These are phyloP conservation scores for Theileria equi DNA, from an alignment of 169 alveolate genomes.

Conservation along the genomic window DNA sequence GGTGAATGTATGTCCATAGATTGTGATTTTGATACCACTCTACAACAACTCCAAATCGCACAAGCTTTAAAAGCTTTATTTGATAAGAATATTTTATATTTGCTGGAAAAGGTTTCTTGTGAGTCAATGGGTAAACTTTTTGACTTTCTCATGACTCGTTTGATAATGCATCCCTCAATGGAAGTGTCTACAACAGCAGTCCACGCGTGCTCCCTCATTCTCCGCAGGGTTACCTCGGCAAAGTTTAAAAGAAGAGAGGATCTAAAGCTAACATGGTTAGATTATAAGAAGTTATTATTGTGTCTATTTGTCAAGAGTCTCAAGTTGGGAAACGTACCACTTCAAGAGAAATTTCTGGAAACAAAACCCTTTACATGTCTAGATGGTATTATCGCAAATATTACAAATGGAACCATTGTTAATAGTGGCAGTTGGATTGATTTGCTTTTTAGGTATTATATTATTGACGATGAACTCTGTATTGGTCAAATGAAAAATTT, in stretches of 20 bases:
- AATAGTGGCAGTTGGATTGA: conserved; percentile 25
- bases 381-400: background rate
- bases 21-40: conserved; percentile 12
- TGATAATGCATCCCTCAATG: conserved; percentile 64
- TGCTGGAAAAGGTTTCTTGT: conserved; percentile 11
- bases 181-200: conserved; percentile 49
- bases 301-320: conserved; percentile 43
- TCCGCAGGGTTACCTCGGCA: conserved; percentile 22
- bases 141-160: conserved; percentile 16
- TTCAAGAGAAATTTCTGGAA: background rate
- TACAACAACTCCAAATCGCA: conserved; percentile 40
- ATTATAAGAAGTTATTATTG: conserved; percentile 30
- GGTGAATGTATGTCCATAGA: conserved; percentile 33
- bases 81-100: conserved; percentile 29
- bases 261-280: conserved; percentile 27
- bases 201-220: conserved; percentile 22
- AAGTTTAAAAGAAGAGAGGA: conserved; percentile 9
- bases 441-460: conserved; percentile 21
- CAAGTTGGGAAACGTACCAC: conserved; percentile 50
- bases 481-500: conserved; percentile 58
- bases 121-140: conserved; percentile 25
- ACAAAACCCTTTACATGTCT: background rate
- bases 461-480: conserved; percentile 55
- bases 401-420: background rate
- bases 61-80: conserved; percentile 42